phyloP scores from a whole-genome alignment of 2,329 filamentous ascomycete species.

The Tolypocladium ophioglossoides region DNA sequence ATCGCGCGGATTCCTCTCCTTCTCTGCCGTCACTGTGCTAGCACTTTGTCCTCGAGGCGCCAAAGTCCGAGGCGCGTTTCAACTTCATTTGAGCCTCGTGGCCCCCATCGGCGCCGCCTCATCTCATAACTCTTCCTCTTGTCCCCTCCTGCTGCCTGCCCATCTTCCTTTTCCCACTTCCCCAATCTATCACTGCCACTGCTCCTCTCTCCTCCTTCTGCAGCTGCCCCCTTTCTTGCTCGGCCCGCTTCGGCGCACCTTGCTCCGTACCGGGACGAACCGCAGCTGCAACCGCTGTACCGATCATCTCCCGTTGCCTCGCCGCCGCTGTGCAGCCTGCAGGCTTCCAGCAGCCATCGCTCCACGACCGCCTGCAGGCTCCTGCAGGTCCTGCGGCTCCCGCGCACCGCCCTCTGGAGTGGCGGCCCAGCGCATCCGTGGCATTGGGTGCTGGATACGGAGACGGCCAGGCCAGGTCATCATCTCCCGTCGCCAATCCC shows the following conservation, averaged over 20 bases:
- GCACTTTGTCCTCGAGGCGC: neutral
- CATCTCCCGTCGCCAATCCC: neutral
- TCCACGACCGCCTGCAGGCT: neutral
- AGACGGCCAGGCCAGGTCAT: neutral
- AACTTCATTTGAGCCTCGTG: neutral
- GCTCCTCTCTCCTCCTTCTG: constrained; percentile 1
- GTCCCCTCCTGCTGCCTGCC: neutral
- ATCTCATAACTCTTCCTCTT: neutral
- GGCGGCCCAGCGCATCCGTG: too few relatives aligned
- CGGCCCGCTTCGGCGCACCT: too few relatives aligned
- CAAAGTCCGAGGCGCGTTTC: neutral
- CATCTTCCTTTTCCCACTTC: neutral
- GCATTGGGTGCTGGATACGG: too few relatives aligned
- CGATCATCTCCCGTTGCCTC: neutral
- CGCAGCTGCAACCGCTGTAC: neutral
- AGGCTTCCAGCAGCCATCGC: neutral
- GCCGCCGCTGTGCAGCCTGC: neutral
- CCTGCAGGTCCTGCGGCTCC: too few relatives aligned
- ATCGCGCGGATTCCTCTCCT: too few relatives aligned
- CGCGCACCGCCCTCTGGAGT: too few relatives aligned
- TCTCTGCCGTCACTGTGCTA: too few relatives aligned
- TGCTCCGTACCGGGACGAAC: too few relatives aligned
- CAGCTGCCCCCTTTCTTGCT: neutral
- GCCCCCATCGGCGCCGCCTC: neutral
- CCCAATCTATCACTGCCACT: neutral